Conservation (phyloP, 441 rosid species). For the Kokia cookei region DNA sequence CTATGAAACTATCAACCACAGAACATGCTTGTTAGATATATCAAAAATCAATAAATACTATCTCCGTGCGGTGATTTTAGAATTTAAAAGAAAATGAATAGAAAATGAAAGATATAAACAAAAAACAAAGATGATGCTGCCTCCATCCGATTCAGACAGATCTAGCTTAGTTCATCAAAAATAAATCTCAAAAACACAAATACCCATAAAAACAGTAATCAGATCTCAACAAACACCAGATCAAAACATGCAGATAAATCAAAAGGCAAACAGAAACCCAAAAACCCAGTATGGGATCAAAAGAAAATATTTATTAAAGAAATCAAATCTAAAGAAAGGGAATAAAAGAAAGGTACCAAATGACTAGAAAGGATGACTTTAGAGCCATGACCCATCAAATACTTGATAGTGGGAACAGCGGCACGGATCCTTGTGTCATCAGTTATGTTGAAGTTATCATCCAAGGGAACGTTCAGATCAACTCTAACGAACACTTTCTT, state of each 20-base stretch:
- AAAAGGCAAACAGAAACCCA: neutral
- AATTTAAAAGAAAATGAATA: neutral
- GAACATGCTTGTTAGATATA: neutral
- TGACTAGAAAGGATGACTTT: conserved; percentile 75
- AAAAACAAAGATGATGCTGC: neutral
- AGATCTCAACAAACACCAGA: neutral
- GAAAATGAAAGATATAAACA: neutral
- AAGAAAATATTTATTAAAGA: neutral
- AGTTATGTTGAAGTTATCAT: conserved; percentile 75
- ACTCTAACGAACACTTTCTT: conserved; percentile 91
- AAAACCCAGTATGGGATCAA: neutral
- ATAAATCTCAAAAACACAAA: neutral
- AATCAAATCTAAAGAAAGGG: neutral
- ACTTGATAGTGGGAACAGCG: conserved; percentile 90
- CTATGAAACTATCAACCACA: neutral
- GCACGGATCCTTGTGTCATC: conserved; percentile 92
- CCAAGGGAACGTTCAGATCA: conserved; percentile 95
- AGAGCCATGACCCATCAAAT: conserved; percentile 62
- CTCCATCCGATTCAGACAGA: neutral
- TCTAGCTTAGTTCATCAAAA: neutral
- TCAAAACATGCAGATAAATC: neutral
- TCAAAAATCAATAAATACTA: neutral
- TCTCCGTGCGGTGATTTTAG: neutral
- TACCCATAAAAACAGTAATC: neutral
- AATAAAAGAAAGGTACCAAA: conserved; percentile 32